Evolutionary conservation across 768 basidiomycete genomes (phyloP).

Genomic region (Clavaria fumosa): DNA sequence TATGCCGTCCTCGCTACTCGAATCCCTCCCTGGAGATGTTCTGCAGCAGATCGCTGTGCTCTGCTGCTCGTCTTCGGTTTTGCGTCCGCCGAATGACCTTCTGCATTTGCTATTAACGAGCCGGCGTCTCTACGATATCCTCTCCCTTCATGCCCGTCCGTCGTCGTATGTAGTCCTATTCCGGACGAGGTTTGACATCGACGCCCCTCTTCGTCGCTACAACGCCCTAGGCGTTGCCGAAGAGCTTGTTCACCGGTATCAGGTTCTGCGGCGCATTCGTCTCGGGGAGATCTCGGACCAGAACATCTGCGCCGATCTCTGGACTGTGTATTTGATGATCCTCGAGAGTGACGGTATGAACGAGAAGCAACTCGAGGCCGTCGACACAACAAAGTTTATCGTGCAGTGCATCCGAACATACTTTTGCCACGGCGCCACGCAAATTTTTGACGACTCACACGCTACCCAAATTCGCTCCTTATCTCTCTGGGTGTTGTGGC

Average conservation of each 20-base stretch:
- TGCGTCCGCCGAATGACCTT: slow-evolving; percentile 27
- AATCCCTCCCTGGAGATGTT: slow-evolving; percentile 38
- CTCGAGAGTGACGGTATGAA: slow-evolving; percentile 39
- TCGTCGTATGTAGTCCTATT: slow-evolving; percentile 45
- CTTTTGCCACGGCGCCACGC: slow-evolving; percentile 4
- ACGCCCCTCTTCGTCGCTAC: slow-evolving; percentile 12
- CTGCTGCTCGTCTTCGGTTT: slow-evolving; percentile 23
- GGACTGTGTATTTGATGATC: slow-evolving; percentile 45
- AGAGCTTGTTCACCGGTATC: slow-evolving; percentile 30
- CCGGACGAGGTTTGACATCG: slow-evolving; percentile 31
- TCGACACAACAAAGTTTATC: slow-evolving; percentile 26
- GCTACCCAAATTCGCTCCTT: too few relatives aligned
- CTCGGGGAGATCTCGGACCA: slow-evolving; percentile 18
- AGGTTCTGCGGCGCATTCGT: slow-evolving; percentile 33
- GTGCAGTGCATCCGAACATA: slow-evolving; percentile 17
- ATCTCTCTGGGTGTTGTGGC: slow-evolving; percentile 28
- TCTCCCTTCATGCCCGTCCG: slow-evolving; percentile 29
- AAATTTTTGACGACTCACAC: slow-evolving; percentile 8
- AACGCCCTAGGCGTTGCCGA: slow-evolving; percentile 18
- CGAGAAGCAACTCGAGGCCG: slow-evolving; percentile 27
- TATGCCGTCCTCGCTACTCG: too few relatives aligned
- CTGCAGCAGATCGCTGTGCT: slow-evolving; percentile 40
- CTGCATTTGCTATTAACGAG: slow-evolving; percentile 30
- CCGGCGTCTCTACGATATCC: slow-evolving; percentile 26
- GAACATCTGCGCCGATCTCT: slow-evolving; percentile 30